These are phyloP conservation scores for Penicillium brasilianum DNA, from an alignment of 2,329 filamentous ascomycete genomes.

Conservation along the genomic window DNA sequence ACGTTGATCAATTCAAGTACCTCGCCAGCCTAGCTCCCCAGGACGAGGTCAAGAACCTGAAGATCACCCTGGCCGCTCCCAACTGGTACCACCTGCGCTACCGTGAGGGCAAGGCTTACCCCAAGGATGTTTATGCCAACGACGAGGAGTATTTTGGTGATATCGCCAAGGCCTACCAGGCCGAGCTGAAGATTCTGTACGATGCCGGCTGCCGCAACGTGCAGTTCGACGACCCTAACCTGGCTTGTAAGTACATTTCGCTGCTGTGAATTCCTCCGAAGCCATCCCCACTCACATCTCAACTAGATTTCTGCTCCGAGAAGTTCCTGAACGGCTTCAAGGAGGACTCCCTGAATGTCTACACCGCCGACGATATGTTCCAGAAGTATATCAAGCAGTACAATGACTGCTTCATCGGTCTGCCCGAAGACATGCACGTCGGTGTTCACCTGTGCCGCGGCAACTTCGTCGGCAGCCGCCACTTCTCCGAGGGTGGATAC, in stretches of 20 bases:
- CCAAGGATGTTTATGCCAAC: constrained; percentile 60
- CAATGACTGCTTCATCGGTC: constrained; percentile 69
- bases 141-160: constrained; percentile 69
- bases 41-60: constrained; percentile 67
- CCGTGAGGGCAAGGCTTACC: constrained; percentile 61
- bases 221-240: constrained; percentile 71
- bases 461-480: constrained; percentile 69
- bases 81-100: constrained; percentile 73
- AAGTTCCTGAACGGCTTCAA: constrained; percentile 74
- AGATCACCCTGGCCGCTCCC: constrained; percentile 70
- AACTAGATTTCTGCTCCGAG: constrained; percentile 72
- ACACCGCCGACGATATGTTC: constrained; percentile 71
- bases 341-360: constrained; percentile 69
- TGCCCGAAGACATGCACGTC: constrained; percentile 72
- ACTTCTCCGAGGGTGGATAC: constrained; percentile 71
- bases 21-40: constrained; percentile 64
- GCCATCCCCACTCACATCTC: constrained; percentile 1
- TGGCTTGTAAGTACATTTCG: constrained; percentile 59
- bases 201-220: constrained; percentile 67
- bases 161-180: constrained; percentile 68
- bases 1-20: constrained; percentile 63
- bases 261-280: background rate
- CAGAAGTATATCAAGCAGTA: constrained; percentile 78
- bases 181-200: constrained; percentile 66
- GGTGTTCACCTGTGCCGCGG: constrained; percentile 74